Evolutionary conservation across 2,329 filamentous ascomycete genomes (phyloP).

Genomic region (Ophiostoma ulmi): DNA sequence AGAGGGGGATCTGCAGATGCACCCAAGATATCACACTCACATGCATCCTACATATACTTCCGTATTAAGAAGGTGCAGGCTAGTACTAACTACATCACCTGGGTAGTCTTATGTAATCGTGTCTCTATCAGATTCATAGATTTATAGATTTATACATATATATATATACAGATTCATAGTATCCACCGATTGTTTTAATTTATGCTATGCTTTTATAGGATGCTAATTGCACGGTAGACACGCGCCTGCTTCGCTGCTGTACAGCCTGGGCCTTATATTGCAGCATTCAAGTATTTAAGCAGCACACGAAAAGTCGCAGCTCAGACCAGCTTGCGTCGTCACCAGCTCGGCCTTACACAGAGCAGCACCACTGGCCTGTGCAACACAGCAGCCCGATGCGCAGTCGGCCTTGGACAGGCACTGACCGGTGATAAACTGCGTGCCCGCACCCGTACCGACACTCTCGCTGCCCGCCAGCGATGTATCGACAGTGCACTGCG

Average conservation of each 20-base stretch:
- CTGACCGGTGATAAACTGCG: conserved; percentile 20
- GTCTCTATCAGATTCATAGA: too few relatives aligned
- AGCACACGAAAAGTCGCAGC: not conserved
- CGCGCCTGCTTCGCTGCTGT: too few relatives aligned
- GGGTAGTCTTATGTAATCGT: too few relatives aligned
- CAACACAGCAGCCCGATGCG: conserved; percentile 32
- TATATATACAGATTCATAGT: too few relatives aligned
- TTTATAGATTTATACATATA: too few relatives aligned
- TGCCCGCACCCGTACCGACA: not conserved
- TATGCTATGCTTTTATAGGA: not conserved
- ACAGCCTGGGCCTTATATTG: not conserved
- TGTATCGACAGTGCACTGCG: not conserved
- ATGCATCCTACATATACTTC: too few relatives aligned
- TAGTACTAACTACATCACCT: too few relatives aligned
- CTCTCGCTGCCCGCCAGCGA: not conserved
- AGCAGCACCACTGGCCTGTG: conserved; percentile 22
- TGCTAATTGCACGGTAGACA: not conserved
- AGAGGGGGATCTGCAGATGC: conserved; percentile 5
- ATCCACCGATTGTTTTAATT: too few relatives aligned
- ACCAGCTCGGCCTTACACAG: conserved; percentile 24
- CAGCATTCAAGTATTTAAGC: not conserved
- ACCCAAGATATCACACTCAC: not conserved
- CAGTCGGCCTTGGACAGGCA: conserved; percentile 32
- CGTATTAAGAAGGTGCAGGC: too few relatives aligned
- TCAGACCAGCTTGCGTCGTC: not conserved